A percentile compares a stretch with the other conserved stretches of the same genome.
phyloP scores from a whole-genome alignment of 78 protist genomes.

The Thecamonas trahens region DNA sequence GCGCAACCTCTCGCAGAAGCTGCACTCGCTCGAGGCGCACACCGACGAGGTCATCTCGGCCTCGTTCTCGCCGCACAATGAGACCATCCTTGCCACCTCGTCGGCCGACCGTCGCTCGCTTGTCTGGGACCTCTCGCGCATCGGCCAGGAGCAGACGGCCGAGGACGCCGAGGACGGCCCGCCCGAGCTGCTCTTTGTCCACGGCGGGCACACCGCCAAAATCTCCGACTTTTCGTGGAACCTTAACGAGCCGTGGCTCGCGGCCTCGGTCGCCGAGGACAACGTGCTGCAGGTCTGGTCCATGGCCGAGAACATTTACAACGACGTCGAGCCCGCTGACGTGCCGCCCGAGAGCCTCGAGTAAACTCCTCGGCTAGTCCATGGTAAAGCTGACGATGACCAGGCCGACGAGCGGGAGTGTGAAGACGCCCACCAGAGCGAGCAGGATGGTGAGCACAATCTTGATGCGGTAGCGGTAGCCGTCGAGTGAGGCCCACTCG shows the following conservation, averaged over 20 bases:
- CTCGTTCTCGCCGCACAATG: slow-evolving; percentile 76
- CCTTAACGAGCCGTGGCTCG: slow-evolving; percentile 78
- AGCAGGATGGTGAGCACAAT: too few species aligned
- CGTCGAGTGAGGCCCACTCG: too few species aligned
- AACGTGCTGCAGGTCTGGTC: slow-evolving; percentile 93
- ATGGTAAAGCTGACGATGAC: too few species aligned
- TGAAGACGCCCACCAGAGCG: too few species aligned
- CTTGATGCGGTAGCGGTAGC: too few species aligned
- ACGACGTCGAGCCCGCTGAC: too few species aligned
- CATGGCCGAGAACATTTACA: slow-evolving; percentile 72
- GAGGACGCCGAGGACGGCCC: slow-evolving; percentile 95
- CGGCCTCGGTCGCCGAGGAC: slow-evolving; percentile 85
- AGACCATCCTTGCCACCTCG: slow-evolving; percentile 72
- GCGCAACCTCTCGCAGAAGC: slow-evolving; percentile 58
- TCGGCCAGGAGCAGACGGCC: slow-evolving; percentile 81
- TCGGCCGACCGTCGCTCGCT: slow-evolving; percentile 76
- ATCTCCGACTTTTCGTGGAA: slow-evolving; percentile 88
- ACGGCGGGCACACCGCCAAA: slow-evolving; percentile 92
- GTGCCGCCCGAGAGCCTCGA: too few species aligned
- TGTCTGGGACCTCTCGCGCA: slow-evolving; percentile 85
- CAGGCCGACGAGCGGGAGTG: too few species aligned
- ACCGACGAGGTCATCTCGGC: slow-evolving; percentile 19
- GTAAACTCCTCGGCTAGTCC: too few species aligned
- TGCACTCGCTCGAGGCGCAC: slow-evolving; percentile 66
- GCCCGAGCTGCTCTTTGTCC: slow-evolving; percentile 91